These are phyloP conservation scores for Sapria himalayana DNA, from an alignment of 345 rosid genomes.

Conservation along the genomic window DNA sequence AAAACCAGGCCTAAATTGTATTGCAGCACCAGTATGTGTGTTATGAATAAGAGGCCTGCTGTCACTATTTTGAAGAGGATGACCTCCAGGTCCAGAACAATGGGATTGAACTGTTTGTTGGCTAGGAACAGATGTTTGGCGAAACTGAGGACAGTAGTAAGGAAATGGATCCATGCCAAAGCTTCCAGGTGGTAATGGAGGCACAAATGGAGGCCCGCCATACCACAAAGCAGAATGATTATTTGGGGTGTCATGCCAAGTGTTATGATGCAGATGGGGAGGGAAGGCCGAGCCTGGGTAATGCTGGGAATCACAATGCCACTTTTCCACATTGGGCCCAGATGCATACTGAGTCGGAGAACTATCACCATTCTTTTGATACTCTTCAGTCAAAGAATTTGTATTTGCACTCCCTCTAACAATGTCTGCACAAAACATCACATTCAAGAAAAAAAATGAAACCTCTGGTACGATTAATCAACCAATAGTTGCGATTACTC, in stretches of 20 bases:
- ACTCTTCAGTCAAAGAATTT: slow-evolving; percentile 55
- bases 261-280: slow-evolving; percentile 50
- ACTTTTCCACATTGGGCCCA: slow-evolving; percentile 33
- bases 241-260: slow-evolving; percentile 75
- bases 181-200: slow-evolving; percentile 59
- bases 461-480: background rate
- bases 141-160: slow-evolving; percentile 50
- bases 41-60: slow-evolving; percentile 65
- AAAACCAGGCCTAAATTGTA: slow-evolving; percentile 82
- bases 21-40: slow-evolving; percentile 48
- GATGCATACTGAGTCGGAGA: too few species aligned
- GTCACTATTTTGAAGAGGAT: slow-evolving; percentile 43
- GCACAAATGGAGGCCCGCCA: slow-evolving; percentile 63
- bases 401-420: slow-evolving; percentile 19
- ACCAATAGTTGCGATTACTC: too few species aligned
- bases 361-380: slow-evolving; percentile 28
- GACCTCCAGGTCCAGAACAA: slow-evolving; percentile 57
- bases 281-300: slow-evolving; percentile 35
- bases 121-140: slow-evolving; percentile 27
- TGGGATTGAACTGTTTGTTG: slow-evolving; percentile 37
- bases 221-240: slow-evolving; percentile 85
- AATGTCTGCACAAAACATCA: slow-evolving; percentile 19
- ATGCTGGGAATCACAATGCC: slow-evolving; percentile 42
- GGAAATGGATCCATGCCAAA: slow-evolving; percentile 78
- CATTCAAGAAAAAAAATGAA: slow-evolving; percentile 12